Evolutionary conservation across 495 filamentous ascomycete genomes (phyloP), one percentile per base, ranked within the genome.

Genomic region (Aspergillus diversus): DNA sequence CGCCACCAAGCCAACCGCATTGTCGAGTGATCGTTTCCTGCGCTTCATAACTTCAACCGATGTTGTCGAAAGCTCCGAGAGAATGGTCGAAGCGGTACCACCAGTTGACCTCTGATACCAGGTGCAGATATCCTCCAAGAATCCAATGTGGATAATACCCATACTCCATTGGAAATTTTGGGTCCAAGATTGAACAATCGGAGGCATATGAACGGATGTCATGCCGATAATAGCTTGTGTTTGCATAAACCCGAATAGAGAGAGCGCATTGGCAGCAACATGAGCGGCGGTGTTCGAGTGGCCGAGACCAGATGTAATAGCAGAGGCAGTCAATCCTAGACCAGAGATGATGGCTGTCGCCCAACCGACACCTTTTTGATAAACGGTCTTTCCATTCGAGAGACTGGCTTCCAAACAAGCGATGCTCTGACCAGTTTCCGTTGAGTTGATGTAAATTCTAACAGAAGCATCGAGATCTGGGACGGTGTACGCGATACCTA

Each of bases 141-240:
- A 99, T 47, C 82, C 81, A 60, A 99, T 84, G 56, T 85, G 84
- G 70, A 99, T 96, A 70, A 99, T 93, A 68, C 95, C 95, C 92
- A 99, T 96, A 73, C 88, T 94, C 95, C 95, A 99, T 74, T 94
- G 89, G 81, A 98, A 97, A 71, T 98, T 95, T 80, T 98, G 94
- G 0, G 94, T 97, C 95, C 95, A 99, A 0, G 94, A 83, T 69
- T 90, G 84, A 48, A 96, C 95, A 53, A 96, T 90, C 0, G 95
- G 95, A 4, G 95, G 95, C 55, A 97, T 86, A 31, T 83, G 82
- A n/a, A 97, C 88, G 12, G 90, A 83, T 37, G 86, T 90, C 81
- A 97, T 89, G 50, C 93, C 95, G 65, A 97, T 82, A 75, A 99
- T 93, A n/a, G 95, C 93, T 73, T 97, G 95, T 12, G 91, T 88